Evolutionary conservation across 2,329 filamentous ascomycete genomes (phyloP), one percentile per base, ranked within the genome.

Genomic region (Chaetomium strumarium): DNA sequence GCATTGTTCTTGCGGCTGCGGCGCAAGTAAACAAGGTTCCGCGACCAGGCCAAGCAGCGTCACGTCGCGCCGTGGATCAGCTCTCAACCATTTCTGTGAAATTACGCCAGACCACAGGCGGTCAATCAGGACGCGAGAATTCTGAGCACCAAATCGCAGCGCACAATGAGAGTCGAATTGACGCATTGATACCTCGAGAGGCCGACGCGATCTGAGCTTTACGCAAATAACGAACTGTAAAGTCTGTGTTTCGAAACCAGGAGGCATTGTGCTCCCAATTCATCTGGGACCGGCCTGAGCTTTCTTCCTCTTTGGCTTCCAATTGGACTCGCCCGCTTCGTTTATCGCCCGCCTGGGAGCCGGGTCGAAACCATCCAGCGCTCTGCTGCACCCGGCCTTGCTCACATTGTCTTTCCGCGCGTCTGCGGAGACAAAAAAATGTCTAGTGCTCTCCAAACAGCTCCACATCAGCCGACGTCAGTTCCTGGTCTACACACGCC

Each of bases 371-470:
- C 12, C 33, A 33, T 29, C 29, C 10, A 1, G 33, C 2, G 40
- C 38, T 8, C 17, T 30, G 33, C 34, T 24, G 34, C 41, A 31
- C 31, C 42, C 50, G 41, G 30, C 42, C 29, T 37, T 47, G 41
- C 49, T 48, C 43, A 19, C 33, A 20, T 24, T 36, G 19, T 58
- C 49, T 38, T 39, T 49, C 42, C 40, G 42, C 51, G 46, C 56
- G 46, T 55, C 53, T 49, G 61, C 57, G 55, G 60, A 72, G 53
- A 9, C 40, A 77, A 74, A 69, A 24, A 83, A 52, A 61, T 80
- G 80, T 81, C 78, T 68, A 79, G 82, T 74, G 78, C 78, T 62
- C 71, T 86, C 66, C 83, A 85, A 69, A 72, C 79, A 59, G 71
- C 75, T 65, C 73, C 78, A 62, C 78, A 80, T 67, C 77, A 79